Conservation (phyloP, 805 yeast genomes). For the Saturnispora hagleri region DNA sequence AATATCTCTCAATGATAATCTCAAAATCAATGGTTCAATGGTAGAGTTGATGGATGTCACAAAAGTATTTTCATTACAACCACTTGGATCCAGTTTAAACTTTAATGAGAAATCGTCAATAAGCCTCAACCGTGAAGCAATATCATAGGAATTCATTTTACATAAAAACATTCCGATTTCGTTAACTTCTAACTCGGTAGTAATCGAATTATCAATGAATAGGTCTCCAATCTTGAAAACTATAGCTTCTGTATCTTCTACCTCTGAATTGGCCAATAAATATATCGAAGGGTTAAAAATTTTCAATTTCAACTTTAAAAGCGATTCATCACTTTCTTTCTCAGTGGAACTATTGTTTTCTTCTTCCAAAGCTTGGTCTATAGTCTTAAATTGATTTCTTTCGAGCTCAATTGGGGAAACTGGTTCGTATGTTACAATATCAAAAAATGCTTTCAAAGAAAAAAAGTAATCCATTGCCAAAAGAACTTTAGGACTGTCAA, state of each 20-base stretch:
- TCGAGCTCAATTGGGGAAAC: conserved; percentile 18
- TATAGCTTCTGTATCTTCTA: conserved; percentile 68
- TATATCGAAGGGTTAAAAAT: conserved; percentile 70
- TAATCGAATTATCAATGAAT: conserved; percentile 57
- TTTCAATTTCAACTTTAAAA: conserved; percentile 48
- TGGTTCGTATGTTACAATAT: conserved; percentile 30
- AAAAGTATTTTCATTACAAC: conserved; percentile 47
- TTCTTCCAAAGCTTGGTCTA: conserved; percentile 8
- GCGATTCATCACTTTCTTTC: conserved; percentile 1
- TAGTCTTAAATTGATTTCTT: conserved; percentile 10
- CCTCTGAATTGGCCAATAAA: conserved; percentile 70
- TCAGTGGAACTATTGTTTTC: conserved; percentile 2
- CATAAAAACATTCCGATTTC: conserved; percentile 83
- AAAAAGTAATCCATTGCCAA: conserved; percentile 81
- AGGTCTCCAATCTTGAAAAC: conserved; percentile 84
- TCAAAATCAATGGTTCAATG: conserved; percentile 69
- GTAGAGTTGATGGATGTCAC: conserved; percentile 60
- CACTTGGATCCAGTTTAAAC: conserved; percentile 61
- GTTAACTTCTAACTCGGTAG: conserved; percentile 55
- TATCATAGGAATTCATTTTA: conserved; percentile 57
- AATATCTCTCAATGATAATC: conserved; percentile 83
- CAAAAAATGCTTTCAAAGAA: conserved; percentile 60
- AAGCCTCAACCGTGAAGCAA: conserved; percentile 51
- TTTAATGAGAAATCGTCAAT: conserved; percentile 85
- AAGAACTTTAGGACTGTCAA: conserved; percentile 74